Percentiles rank a stretch among this genome's conserved stretches.
Evolutionary conservation across 2,329 filamentous ascomycete genomes (phyloP).

Genomic region (Ceratocystis cacaofunesta): DNA sequence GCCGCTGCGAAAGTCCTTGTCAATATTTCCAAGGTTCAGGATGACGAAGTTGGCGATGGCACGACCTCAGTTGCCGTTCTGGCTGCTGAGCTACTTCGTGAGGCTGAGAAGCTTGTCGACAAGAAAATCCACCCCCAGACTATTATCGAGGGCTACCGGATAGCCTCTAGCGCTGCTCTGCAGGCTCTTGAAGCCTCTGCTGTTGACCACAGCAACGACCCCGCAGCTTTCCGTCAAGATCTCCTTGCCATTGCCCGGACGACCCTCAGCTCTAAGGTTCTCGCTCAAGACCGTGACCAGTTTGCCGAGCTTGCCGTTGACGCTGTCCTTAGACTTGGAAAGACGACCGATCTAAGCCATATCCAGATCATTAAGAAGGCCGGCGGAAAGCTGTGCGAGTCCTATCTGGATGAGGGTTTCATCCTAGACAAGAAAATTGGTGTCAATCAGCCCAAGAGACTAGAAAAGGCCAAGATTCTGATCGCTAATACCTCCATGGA

Average conservation of each 20-base stretch:
- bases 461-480: slow-evolving; percentile 96
- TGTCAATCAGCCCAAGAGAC: slow-evolving; percentile 91
- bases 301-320: slow-evolving; percentile 84
- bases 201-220: slow-evolving; percentile 76
- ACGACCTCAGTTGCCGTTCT: slow-evolving; percentile 96
- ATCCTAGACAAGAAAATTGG: slow-evolving; percentile 99
- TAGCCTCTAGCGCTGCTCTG: slow-evolving; percentile 82
- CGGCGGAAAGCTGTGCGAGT: slow-evolving; percentile 92
- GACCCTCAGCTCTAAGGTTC: slow-evolving; percentile 91
- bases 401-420: slow-evolving; percentile 94
- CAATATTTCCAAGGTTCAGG: slow-evolving; percentile 98
- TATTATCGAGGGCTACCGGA: slow-evolving; percentile 96
- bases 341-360: slow-evolving; percentile 84
- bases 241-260: slow-evolving; percentile 82
- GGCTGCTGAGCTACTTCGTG: slow-evolving; percentile 83
- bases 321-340: slow-evolving; percentile 77
- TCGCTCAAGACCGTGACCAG: slow-evolving; percentile 83
- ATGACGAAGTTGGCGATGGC: slow-evolving; percentile 95
- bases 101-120: slow-evolving; percentile 93
- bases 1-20: slow-evolving; percentile 95
- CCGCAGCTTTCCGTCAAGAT: slow-evolving; percentile 75
- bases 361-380: slow-evolving; percentile 99
- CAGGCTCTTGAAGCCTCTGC: slow-evolving; percentile 70
- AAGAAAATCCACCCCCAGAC: slow-evolving; percentile 99
- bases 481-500: slow-evolving; percentile 99